Base-by-base conservation (phyloP, 2,329 filamentous ascomycete genomes). In the Xylariales sp. region DNA sequence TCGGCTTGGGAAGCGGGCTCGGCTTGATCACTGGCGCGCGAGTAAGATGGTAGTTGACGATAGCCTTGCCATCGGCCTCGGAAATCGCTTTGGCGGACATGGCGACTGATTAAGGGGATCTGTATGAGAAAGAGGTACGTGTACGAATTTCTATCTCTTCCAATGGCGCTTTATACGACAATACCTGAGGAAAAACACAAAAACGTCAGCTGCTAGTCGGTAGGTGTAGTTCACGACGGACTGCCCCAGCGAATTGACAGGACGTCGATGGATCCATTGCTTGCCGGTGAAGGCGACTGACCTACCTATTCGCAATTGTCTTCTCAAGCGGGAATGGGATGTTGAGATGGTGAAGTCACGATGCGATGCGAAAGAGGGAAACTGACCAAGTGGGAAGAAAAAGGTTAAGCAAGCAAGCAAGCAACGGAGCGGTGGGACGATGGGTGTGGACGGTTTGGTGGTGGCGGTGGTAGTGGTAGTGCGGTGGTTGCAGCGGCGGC, bases 51-150 rank as follows among this genome's bases (percentile, higher is more conserved):
- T 98, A 99, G 92, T 97, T 98, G 89, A 99, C 89, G 87, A 99
- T 98, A 89, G 96, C 96, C 92, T 99, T 99, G 90, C 96, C 96
- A 87, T 99, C 96, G 88, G 95, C 95, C 89, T 99, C 96, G 88
- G 92, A 85, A 81, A 99, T 98, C 75, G 95, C 92, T 87, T 99
- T 99, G 83, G 96, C 93, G 81, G 93, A 94, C 93, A 97, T 97
- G 79, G 79, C 88, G 83, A 65, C 69, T 67, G 62, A 66, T 67
- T 63, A 62, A 71, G 39, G 62, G 61, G 60, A 69, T 61, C 59
- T 73, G 62, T 71, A 56, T 45, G 58, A 69, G 68, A 64, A 66
- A 70, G 65, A 74, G 73, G 76, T 75, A 75, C 69, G 75, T 76
- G 41, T 73, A 64, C 63, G 71, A 59, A 69, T 72, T 66, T 54